Base-by-base conservation (phyloP, 2,329 filamentous ascomycete species). In the Bisporella sp. region DNA sequence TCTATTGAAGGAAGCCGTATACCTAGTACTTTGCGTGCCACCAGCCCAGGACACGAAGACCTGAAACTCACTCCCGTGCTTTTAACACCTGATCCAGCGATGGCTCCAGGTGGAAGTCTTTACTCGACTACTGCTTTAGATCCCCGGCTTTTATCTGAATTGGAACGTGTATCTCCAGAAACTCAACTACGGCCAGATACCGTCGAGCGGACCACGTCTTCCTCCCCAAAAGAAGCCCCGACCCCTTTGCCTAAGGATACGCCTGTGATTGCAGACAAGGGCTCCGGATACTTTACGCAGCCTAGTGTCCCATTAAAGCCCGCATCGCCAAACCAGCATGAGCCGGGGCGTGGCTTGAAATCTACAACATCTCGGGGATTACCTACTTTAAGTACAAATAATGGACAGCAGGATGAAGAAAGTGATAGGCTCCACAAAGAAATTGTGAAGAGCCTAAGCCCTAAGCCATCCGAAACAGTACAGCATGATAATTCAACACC, bases 391-490 rank as follows among this genome's bases (percentile, higher is more conserved):
- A 60, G 55, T 33, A 59, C 51, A 12, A 58, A 64, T 29, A 47
- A 49, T 35, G 30, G 31, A 29, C 42, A 53, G 21, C 41, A 61
- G 41, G 58, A 64, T 52, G 79, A 84, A 57, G 85, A 89, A 60
- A 89, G 79, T 59, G 87, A 91, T 57, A 74, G 78, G 50, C 65
- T 91, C 44, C 76, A 82, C 31, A 84, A 88, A 52, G 87, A 91
- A 59, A 91, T 91, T 49, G 81, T 89, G 48, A 81, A 79, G 51
- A 86, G 81, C 41, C 71, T 91, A 2, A 82, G 75, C 49, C 76
- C 82, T 0, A 63, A 71, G 9, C 68, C 68, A 31, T 60, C 68
- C 5, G 45, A 58, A 44, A 44, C 60, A 5, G 50, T 49, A 40
- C 46, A 28, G 11, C 44, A 46, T 9, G 46, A 50, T 12, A 55